These are phyloP conservation scores for Pythium oligandrum DNA, from an alignment of 352 stramenopile genomes.

Conservation along the genomic window DNA sequence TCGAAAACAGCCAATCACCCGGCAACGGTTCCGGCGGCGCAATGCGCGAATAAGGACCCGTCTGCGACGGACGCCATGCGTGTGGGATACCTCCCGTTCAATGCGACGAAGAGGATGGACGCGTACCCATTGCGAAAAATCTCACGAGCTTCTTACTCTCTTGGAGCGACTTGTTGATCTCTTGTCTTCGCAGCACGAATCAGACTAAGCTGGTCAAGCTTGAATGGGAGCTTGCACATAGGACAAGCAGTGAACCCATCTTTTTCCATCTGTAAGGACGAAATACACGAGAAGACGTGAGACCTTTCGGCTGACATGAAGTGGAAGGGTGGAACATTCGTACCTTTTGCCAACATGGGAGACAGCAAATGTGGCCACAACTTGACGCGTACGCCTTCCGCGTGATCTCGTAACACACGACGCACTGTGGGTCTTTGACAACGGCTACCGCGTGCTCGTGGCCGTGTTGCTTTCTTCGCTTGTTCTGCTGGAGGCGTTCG, in stretches of 20 bases:
- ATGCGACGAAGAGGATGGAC: too few relatives aligned
- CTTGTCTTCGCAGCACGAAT: slow-evolving; percentile 39
- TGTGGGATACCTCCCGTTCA: too few relatives aligned
- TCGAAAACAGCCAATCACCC: too few relatives aligned
- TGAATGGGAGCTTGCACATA: slow-evolving; percentile 70
- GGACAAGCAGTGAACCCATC: slow-evolving; percentile 70
- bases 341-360: slow-evolving; percentile 83
- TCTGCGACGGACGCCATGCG: too few relatives aligned
- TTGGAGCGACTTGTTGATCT: too few relatives aligned
- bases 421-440: slow-evolving; percentile 75
- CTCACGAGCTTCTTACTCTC: too few relatives aligned
- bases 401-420: slow-evolving; percentile 81
- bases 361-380: slow-evolving; percentile 83
- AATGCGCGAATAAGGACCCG: too few relatives aligned
- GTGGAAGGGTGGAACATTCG: background rate
- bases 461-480: slow-evolving; percentile 31
- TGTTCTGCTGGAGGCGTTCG: slow-evolving; percentile 55
- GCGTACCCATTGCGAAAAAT: too few relatives aligned
- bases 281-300: slow-evolving; percentile 1
- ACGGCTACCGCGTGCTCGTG: slow-evolving; percentile 29
- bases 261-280: slow-evolving; percentile 25
- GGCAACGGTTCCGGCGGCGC: too few relatives aligned
- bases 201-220: slow-evolving; percentile 61
- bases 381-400: slow-evolving; percentile 70
- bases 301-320: slow-evolving; percentile 1